phyloP scores from a whole-genome alignment of 2,329 filamentous ascomycete genomes.

The Truncatella angustata region DNA sequence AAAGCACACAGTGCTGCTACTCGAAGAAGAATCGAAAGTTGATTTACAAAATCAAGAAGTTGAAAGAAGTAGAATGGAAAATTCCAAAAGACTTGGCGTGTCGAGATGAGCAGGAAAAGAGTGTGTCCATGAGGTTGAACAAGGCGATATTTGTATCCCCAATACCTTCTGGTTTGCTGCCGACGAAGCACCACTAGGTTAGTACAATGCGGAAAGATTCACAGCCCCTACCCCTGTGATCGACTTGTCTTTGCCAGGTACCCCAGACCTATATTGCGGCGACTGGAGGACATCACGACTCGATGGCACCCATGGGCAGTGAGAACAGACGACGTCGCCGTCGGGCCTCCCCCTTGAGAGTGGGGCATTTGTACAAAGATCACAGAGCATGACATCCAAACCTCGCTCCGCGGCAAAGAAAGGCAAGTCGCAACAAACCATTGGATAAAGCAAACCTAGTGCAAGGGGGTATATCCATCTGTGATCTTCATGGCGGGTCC shows the following conservation, averaged over 20 bases:
- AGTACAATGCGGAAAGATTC: not conserved
- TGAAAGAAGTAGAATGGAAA: not conserved
- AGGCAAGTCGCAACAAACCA: not conserved
- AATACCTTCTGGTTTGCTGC: not conserved
- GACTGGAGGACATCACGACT: not conserved
- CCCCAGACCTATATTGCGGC: not conserved
- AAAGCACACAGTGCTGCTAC: too few species aligned
- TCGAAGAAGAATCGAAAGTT: not conserved
- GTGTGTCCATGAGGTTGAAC: not conserved
- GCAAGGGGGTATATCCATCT: not conserved
- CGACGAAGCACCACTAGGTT: not conserved
- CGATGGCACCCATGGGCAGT: not conserved
- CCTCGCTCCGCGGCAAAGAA: not conserved
- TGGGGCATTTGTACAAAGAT: not conserved
- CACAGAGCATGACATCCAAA: too few species aligned
- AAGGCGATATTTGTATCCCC: conserved; percentile 7
- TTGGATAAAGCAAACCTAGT: not conserved
- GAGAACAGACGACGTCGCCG: not conserved
- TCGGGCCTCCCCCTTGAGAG: not conserved
- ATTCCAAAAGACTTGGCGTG: not conserved
- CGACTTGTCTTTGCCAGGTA: not conserved
- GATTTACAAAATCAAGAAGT: not conserved
- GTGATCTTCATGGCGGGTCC: not conserved
- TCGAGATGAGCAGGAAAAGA: conserved; percentile 2
- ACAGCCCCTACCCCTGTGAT: not conserved